Base-by-base conservation (phyloP, 2,329 filamentous ascomycete genomes). In the Grosmannia huntii region DNA sequence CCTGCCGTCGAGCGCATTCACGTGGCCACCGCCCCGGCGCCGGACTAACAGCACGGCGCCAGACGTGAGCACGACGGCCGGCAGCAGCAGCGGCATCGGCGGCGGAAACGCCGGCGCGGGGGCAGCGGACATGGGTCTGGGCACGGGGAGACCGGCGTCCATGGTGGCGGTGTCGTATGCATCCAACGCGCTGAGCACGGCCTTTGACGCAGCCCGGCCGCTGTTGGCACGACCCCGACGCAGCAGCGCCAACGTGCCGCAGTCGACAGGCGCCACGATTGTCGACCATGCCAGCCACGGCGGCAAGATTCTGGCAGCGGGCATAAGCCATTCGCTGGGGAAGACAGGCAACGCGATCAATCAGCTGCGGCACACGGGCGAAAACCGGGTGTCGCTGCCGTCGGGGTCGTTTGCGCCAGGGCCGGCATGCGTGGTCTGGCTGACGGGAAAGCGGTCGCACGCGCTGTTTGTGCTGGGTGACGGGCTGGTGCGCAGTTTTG, bases 21-120 rank as follows among this genome's bases (percentile, higher is more conserved):
- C 87, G 63, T 96, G 91, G 91, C 91, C 91, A 48, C 89, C 90
- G 27, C 85, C 83, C 49, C 78, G 81, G 46, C 76, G 79, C 57
- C 75, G 77, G 60, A 46, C 51, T 60, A 36, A 52, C 9, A 71
- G 70, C 60, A 73, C 71, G 56, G 66, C 66, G 44, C 72, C 70
- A 60, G 76, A 81, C 44, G 70, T 71, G 9, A 25, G 21, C 21
- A 70, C 72, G 14, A 71, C 75, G 16, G 75, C 79, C 9, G 38
- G 28, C 27, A 28, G 11, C 36, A 46, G 38, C 53, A 33, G 53
- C 53, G 28, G 28, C 28, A 28, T 28, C 28, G 44, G 23, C 25
- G 46, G 41, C 16, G 33, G 56, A 6, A 44, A 53, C 14, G 21
- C 19, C 2, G 58, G 59, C 21, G 74, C 79, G 12, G 67, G 74